phyloP scores from a whole-genome alignment of 75 land plant species.

The Adiantum capillusveneris region DNA sequence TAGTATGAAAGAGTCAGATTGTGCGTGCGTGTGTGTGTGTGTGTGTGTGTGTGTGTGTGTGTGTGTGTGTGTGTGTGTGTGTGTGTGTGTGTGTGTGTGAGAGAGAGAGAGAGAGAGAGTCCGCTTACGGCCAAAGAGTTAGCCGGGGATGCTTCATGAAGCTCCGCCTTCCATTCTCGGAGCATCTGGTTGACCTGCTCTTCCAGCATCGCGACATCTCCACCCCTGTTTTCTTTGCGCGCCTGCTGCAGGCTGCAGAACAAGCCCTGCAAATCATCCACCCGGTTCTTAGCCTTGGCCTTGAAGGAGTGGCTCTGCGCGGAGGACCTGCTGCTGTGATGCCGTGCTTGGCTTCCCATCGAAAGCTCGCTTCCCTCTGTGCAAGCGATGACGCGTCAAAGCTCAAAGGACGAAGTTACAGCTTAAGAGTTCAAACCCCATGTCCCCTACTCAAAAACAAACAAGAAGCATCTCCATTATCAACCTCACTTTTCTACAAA shows the following conservation, averaged over 20 bases:
- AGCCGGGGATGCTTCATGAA: constrained; percentile 76
- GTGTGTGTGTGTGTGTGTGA: constrained; percentile 3
- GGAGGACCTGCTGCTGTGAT: constrained; percentile 2
- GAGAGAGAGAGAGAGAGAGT: background rate
- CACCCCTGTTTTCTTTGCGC: constrained; percentile 59
- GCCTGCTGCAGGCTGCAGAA: constrained; percentile 73
- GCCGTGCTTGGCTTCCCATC: constrained; percentile 5
- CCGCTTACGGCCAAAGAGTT: constrained; percentile 44
- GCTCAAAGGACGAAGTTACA: no score
- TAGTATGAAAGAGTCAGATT: no score
- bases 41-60: constrained; percentile 3
- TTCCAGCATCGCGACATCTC: constrained; percentile 62
- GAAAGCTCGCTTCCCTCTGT: background rate
- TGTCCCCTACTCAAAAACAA: no score
- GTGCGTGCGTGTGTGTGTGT: constrained; percentile 1
- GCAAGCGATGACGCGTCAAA: no score
- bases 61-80: constrained; percentile 3
- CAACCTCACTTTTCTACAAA: no score
- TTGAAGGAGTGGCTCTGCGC: constrained; percentile 51
- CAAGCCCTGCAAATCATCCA: constrained; percentile 84
- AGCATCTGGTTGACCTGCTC: constrained; percentile 93
- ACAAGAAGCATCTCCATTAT: no score
- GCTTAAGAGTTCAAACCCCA: no score
- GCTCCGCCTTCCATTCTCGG: constrained; percentile 85
- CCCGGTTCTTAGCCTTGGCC: constrained; percentile 75